Percentiles rank a stretch among this genome's conserved stretches.
Evolutionary conservation across 2,329 filamentous ascomycete species (phyloP).

Genomic region (Exophiala xenobiotica): DNA sequence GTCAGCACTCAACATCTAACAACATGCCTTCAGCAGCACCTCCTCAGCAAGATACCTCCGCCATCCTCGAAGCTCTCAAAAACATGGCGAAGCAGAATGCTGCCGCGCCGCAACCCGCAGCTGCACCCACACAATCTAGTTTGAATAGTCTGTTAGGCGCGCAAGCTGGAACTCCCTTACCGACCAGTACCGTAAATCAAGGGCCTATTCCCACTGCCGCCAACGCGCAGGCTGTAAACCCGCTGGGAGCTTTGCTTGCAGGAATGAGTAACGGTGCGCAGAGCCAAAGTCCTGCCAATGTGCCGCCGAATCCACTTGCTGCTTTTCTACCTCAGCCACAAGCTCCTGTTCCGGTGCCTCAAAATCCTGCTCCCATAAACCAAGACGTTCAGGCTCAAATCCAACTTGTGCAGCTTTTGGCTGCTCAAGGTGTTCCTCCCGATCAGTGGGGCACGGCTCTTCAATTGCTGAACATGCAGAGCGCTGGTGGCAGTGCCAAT

Average conservation of each 20-base stretch:
- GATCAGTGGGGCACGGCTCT: conserved; percentile 70
- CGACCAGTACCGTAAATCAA: conserved; percentile 43
- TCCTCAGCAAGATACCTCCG: conserved; percentile 56
- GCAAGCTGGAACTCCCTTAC: conserved; percentile 45
- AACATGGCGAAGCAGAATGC: conserved; percentile 77
- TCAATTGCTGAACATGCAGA: conserved; percentile 49
- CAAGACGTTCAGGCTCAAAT: conserved; percentile 67
- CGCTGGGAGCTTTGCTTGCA: conserved; percentile 52
- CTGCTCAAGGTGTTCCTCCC: conserved; percentile 71
- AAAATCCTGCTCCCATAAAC: conserved; percentile 31
- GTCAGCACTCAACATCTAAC: conserved; percentile 29
- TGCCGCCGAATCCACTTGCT: conserved; percentile 41
- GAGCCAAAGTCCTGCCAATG: conserved; percentile 37
- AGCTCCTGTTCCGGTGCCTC: conserved; percentile 33
- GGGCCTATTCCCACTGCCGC: conserved; percentile 41
- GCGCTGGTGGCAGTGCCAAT: conserved; percentile 36
- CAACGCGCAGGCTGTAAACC: conserved; percentile 60
- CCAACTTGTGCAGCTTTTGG: conserved; percentile 70
- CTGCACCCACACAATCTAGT: conserved; percentile 40
- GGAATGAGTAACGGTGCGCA: conserved; percentile 41
- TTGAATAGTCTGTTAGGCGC: conserved; percentile 52
- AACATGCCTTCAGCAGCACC: conserved; percentile 27
- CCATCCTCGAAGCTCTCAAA: conserved; percentile 75
- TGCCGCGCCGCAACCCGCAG: conserved; percentile 45
- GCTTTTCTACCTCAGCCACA: conserved; percentile 43